Conservation (phyloP, 192 early-diverging fungal species). For the Lobosporangium transversale region DNA sequence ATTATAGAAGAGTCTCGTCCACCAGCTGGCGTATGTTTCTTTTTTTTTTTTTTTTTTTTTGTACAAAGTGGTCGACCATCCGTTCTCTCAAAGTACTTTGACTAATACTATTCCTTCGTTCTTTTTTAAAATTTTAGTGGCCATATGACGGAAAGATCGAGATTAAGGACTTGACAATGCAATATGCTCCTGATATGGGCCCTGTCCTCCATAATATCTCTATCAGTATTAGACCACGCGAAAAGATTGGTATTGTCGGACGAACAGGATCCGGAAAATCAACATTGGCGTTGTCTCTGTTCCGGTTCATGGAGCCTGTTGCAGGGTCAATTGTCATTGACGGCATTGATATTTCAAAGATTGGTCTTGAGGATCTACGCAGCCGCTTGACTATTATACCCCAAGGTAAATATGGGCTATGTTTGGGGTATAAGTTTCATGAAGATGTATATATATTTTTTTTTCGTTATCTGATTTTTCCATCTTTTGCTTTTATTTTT, state of each 20-base stretch:
- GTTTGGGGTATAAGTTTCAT: neutral
- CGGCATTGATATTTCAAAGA: conserved; percentile 74
- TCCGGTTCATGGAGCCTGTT: conserved; percentile 80
- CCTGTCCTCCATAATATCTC: conserved; percentile 82
- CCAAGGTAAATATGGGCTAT: conserved; percentile 63
- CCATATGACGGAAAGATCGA: conserved; percentile 78
- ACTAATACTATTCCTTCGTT: neutral
- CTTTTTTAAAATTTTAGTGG: conserved; percentile 60
- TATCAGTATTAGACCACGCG: conserved; percentile 66
- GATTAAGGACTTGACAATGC: conserved; percentile 75
- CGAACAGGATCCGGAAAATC: conserved; percentile 92
- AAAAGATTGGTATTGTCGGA: conserved; percentile 95
- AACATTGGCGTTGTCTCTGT: conserved; percentile 79
- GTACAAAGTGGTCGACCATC: no score
- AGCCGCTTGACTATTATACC: conserved; percentile 87
- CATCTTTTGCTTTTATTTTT: neutral
- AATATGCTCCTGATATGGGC: conserved; percentile 75
- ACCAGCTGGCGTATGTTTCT: conserved; percentile 57
- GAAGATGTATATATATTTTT: no score
- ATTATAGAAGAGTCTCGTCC: conserved; percentile 60
- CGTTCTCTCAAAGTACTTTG: no score
- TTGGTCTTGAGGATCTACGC: conserved; percentile 86
- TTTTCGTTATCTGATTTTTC: neutral
- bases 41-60: no score
- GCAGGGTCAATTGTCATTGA: conserved; percentile 81